Percentiles rank a stretch among this genome's conserved stretches.
phyloP scores from a whole-genome alignment of 768 basidiomycete genomes.

The Mycena epipterygia region DNA sequence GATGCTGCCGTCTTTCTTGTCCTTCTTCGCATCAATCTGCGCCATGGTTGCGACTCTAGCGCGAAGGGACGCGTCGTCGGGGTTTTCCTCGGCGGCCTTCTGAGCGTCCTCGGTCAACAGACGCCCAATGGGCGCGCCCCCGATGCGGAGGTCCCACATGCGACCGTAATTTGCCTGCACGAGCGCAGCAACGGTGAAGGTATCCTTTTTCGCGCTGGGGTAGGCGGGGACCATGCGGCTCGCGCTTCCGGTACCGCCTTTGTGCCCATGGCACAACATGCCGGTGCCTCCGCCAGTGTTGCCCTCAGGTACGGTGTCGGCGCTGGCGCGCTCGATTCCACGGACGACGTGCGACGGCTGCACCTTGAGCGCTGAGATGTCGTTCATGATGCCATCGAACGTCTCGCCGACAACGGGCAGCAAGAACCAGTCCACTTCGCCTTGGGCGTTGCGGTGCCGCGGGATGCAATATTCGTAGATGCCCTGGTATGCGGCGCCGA shows the following conservation, averaged over 20 bases:
- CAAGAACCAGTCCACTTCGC: slow-evolving; percentile 19
- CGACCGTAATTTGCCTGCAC: slow-evolving; percentile 21
- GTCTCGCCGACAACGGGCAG: slow-evolving; percentile 26
- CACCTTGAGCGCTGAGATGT: slow-evolving; percentile 12
- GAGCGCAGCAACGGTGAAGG: slow-evolving; percentile 6
- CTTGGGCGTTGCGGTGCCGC: slow-evolving; percentile 13
- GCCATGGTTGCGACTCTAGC: background rate
- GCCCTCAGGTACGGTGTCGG: slow-evolving; percentile 17
- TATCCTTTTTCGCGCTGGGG: background rate
- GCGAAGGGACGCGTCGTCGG: background rate
- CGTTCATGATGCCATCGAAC: slow-evolving; percentile 22
- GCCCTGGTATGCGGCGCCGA: slow-evolving; percentile 13
- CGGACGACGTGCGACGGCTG: slow-evolving; percentile 8
- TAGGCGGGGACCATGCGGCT: slow-evolving; percentile 10
- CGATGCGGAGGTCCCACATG: slow-evolving; percentile 23
- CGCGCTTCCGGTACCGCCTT: slow-evolving; percentile 9
- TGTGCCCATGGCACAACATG: slow-evolving; percentile 21
- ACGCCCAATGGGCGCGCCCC: slow-evolving; percentile 15
- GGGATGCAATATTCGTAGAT: slow-evolving; percentile 25
- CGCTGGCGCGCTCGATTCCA: slow-evolving; percentile 12
- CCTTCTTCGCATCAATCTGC: slow-evolving; percentile 13
- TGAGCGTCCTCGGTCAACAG: background rate
- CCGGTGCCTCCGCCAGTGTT: slow-evolving; percentile 24
- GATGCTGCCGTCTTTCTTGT: slow-evolving; percentile 24
- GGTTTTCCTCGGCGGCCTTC: background rate